A percentile compares a stretch with the other conserved stretches of the same genome.
phyloP scores from a whole-genome alignment of 805 yeast species.

The Lachancea nothofagi region DNA sequence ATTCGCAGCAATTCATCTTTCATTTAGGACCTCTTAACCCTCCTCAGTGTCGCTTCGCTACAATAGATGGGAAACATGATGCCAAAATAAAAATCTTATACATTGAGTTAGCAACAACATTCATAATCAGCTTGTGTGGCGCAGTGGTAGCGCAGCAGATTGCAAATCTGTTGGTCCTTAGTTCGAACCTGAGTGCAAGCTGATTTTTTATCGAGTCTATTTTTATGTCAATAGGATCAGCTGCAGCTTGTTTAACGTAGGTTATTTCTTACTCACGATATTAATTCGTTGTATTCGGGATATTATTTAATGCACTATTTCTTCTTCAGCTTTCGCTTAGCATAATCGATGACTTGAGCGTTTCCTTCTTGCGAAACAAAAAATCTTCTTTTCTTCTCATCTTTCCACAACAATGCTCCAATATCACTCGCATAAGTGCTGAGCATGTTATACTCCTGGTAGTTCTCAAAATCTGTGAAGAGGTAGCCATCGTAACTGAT shows the following conservation, averaged over 20 bases:
- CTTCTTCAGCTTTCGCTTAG: constrained; percentile 47
- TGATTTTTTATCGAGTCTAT: no score
- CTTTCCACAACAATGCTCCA: constrained; percentile 89
- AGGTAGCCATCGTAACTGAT: constrained; percentile 80
- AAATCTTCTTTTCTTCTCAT: constrained; percentile 59
- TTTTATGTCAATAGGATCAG: no score
- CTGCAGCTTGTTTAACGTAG: no score
- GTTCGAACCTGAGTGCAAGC: constrained; percentile 95
- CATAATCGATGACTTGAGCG: constrained; percentile 85
- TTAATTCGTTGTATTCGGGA: no score
- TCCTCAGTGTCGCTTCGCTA: no score
- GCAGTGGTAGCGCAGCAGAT: constrained; percentile 99
- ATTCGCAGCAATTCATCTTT: no score
- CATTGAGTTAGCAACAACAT: neutral
- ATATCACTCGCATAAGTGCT: constrained; percentile 80
- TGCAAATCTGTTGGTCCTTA: constrained; percentile 98
- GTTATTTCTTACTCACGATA: no score
- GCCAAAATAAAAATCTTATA: neutral
- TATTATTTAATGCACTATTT: no score
- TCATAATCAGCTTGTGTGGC: constrained; percentile 58
- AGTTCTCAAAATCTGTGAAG: constrained; percentile 77
- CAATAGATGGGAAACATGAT: no score
- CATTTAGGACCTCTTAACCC: no score
- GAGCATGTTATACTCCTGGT: constrained; percentile 67
- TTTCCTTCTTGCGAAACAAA: constrained; percentile 87